Evolutionary conservation across 176 grass and related monocot genomes (phyloP), one percentile per base, ranked within the genome.

Genomic region (Eragrostis curvula): DNA sequence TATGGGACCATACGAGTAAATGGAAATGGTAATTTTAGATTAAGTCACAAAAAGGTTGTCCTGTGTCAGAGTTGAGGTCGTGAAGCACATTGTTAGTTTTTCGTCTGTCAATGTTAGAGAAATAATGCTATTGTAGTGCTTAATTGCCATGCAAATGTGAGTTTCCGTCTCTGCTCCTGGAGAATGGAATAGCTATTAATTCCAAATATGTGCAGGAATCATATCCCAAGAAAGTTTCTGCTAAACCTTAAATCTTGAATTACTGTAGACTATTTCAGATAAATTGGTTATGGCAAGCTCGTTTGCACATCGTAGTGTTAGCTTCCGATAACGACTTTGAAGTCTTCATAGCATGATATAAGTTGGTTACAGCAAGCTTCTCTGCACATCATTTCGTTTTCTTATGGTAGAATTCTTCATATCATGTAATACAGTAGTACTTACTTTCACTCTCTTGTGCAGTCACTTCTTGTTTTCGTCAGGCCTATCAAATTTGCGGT

Each of bases 401-500:
- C 27, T 14, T 27, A 2, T 36, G 4, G 32, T 36, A 36, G 40
- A 79, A 65, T 62, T 71, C 60, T 14, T n/a, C 12, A 0, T 44
- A 27, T 32, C 43, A 32, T 66, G 41, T 39, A 30, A 15, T 45
- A 9, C 30, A 21, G 2, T 86, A 21, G 2, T 86, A 43, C 79
- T 80, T 40, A 87, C 46, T 24, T 48, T 81, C 21, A 46, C 50
- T 78, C 78, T 39, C 56, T 77, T 84, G 51, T 75, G 75, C 87
- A 98, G 90, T 92, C 93, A 41, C 87, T 93, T 73, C 15, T 95
- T 71, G 90, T 94, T 60, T 95, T 98, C 27, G 16, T 46, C 48
- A 89, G 71, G 62, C 93, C 90, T 59, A 91, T 98, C 88, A 98
- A 98, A 89, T 98, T 98, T 68, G 80, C 90, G 10, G 7, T 95